phyloP scores from a whole-genome alignment of 805 yeast genomes.

The Starmerella bombi region DNA sequence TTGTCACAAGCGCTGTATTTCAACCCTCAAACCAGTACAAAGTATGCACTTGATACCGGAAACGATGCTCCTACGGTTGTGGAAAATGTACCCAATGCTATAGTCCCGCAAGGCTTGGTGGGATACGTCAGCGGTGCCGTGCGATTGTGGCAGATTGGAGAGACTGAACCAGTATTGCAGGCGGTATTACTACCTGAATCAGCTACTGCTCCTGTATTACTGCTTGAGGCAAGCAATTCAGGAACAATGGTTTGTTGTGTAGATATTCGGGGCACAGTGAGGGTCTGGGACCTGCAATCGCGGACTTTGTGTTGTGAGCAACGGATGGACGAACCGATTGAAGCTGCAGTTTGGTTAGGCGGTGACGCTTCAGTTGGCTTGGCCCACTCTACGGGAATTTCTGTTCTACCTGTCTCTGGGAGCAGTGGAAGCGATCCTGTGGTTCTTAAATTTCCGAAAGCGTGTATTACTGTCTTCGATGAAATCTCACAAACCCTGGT shows the following conservation, averaged over 20 bases:
- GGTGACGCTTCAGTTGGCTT: conserved; percentile 8
- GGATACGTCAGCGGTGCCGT: conserved; percentile 11
- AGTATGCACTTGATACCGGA: not conserved
- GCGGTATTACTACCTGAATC: conserved; percentile 6
- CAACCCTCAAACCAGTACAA: not conserved
- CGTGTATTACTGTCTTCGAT: not conserved
- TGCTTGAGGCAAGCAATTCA: not conserved
- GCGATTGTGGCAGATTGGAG: conserved; percentile 6
- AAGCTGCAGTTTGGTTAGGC: conserved; percentile 7
- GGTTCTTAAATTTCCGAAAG: not conserved
- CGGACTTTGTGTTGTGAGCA: not conserved
- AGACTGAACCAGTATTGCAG: conserved; percentile 2
- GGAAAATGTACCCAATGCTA: not conserved
- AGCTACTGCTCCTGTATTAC: conserved; percentile 2
- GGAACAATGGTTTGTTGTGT: conserved; percentile 3
- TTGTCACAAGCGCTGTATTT: not conserved
- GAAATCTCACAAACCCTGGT: not conserved
- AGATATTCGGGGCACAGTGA: conserved; percentile 3
- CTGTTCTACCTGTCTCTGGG: not conserved
- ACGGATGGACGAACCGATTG: conserved; percentile 1
- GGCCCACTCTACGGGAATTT: not conserved
- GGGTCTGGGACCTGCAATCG: conserved; percentile 8
- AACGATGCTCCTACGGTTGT: not conserved
- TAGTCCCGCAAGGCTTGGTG: too few relatives aligned
- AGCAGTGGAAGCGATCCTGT: not conserved